phyloP scores from a whole-genome alignment of 1,284 basidiomycete species.

The Trichosporon coremiiforme region DNA sequence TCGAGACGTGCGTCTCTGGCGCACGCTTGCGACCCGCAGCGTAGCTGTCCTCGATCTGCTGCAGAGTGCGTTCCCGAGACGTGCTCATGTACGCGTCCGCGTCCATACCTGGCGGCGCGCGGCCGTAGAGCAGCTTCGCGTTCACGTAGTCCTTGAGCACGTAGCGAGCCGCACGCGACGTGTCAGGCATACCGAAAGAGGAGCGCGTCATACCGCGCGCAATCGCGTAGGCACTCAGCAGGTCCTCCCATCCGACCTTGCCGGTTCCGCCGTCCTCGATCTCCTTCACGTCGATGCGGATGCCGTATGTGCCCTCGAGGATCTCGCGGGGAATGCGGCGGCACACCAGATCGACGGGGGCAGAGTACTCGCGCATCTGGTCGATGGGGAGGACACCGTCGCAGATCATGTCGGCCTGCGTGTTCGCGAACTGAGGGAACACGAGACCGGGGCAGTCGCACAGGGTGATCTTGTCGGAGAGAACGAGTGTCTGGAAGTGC shows the following conservation, averaged over 20 bases:
- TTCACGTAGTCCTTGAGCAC: conserved; percentile 98
- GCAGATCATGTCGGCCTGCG: conserved; percentile 91
- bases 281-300: conserved; percentile 69
- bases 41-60: conserved; percentile 59
- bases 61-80: conserved; percentile 67
- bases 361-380: conserved; percentile 93
- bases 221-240: conserved; percentile 87
- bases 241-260: conserved; percentile 73
- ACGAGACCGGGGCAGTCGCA: conserved; percentile 99
- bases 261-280: conserved; percentile 86
- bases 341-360: conserved; percentile 77
- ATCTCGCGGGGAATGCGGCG: conserved; percentile 80
- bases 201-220: conserved; percentile 88
- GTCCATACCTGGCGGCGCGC: conserved; percentile 73
- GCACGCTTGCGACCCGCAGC: conserved; percentile 71
- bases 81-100: conserved; percentile 76
- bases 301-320: conserved; percentile 87
- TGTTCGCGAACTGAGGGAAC: conserved; percentile 96
- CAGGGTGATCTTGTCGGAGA: conserved; percentile 83
- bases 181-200: conserved; percentile 96
- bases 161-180: conserved; percentile 88
- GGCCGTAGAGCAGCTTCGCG: conserved; percentile 86
- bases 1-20: conserved; percentile 77
- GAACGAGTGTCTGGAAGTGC: conserved; percentile 96
- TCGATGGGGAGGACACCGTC: conserved; percentile 98